phyloP scores from a whole-genome alignment of 139 green algal genomes.

The Haematococcus lacustris region DNA sequence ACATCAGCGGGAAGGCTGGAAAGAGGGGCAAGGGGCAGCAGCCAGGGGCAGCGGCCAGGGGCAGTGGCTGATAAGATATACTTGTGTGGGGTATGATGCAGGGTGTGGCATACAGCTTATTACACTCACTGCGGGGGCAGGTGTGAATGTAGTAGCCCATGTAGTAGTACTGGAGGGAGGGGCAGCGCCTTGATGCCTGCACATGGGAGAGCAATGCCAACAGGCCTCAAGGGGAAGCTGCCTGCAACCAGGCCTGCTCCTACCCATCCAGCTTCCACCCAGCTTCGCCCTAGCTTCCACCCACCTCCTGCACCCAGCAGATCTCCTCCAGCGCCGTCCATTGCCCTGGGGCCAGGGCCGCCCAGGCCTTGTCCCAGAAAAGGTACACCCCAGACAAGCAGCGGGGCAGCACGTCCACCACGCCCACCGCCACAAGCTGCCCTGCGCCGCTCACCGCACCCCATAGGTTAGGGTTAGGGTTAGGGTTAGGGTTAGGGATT shows the following conservation, averaged over 20 bases:
- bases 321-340: constrained; percentile 66
- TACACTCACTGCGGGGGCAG: constrained; percentile 80
- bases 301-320: constrained; percentile 53
- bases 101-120: background rate
- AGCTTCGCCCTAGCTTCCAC: background rate
- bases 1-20: background rate
- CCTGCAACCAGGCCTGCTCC: background rate
- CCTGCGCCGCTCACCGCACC: constrained; percentile 11
- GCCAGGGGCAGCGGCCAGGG: background rate
- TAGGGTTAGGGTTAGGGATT: background rate
- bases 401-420: constrained; percentile 84
- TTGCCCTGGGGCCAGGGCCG: constrained; percentile 64
- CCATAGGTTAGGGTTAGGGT: no score
- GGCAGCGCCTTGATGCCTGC: constrained; percentile 8
- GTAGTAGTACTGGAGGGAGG: constrained; percentile 81
- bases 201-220: background rate
- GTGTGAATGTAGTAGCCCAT: constrained; percentile 93
- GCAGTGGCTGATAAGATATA: background rate
- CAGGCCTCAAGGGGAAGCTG: background rate
- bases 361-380: constrained; percentile 85
- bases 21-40: background rate
- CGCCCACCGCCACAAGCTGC: constrained; percentile 82
- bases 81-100: background rate
- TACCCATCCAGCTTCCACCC: background rate
- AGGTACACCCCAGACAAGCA: constrained; percentile 87